phyloP scores from a whole-genome alignment of 768 basidiomycete genomes.

The Lanmaoa rubissima region DNA sequence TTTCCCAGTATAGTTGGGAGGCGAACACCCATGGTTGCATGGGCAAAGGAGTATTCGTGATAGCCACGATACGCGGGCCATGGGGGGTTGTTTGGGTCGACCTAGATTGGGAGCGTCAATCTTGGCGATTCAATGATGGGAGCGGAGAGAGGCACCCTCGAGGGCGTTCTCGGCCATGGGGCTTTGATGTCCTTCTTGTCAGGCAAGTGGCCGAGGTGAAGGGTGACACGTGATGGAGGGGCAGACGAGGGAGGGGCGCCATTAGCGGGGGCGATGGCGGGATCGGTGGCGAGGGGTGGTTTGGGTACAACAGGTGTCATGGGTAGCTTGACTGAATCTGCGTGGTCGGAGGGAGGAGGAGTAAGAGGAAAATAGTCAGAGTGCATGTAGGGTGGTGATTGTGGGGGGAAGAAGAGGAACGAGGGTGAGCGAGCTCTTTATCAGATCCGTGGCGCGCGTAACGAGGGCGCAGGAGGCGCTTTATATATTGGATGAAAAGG shows the following conservation, averaged over 20 bases:
- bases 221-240: conserved; percentile 60
- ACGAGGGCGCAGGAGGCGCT: not conserved
- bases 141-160: conserved; percentile 44
- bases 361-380: conserved; percentile 31
- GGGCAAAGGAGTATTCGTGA: conserved; percentile 78
- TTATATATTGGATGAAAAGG: conserved; percentile 26
- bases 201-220: conserved; percentile 73
- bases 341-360: conserved; percentile 25
- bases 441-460: conserved; percentile 2
- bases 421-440: conserved; percentile 2
- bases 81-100: conserved; percentile 82
- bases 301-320: conserved; percentile 3
- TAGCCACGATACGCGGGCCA: conserved; percentile 82
- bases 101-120: conserved; percentile 36
- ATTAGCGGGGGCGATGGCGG: not conserved
- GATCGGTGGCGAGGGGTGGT: not conserved
- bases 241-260: conserved; percentile 18
- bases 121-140: not conserved
- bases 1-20: conserved; percentile 95
- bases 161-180: conserved; percentile 73
- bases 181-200: conserved; percentile 71
- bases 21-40: conserved; percentile 95
- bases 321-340: not conserved
- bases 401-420: not conserved
- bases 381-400: conserved; percentile 1